Percentiles rank a stretch among this genome's conserved stretches.
Conservation (phyloP, 306 rosid genomes). For the Ormosia emarginata region DNA sequence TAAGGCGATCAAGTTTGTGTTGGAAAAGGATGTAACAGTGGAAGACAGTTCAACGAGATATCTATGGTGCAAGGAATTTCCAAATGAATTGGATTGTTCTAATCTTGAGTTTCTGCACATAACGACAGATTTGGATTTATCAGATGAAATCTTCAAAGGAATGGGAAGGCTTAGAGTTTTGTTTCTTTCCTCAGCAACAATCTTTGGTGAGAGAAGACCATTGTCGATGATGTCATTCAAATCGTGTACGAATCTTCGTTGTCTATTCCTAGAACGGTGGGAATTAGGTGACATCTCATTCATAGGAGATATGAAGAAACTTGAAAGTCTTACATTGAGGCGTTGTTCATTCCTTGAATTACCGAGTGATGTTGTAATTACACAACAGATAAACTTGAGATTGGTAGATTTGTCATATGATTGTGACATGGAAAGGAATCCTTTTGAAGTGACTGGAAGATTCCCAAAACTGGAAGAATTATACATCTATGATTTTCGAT, state of each 20-base stretch:
- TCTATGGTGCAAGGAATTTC: not conserved
- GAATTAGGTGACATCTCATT: not conserved
- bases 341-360: conserved; percentile 15
- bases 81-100: not conserved
- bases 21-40: not conserved
- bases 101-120: not conserved
- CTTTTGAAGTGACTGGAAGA: conserved; percentile 13
- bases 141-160: not conserved
- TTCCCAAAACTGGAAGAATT: conserved; percentile 7
- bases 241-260: not conserved
- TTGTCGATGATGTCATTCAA: not conserved
- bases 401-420: not conserved
- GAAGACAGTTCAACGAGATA: not conserved
- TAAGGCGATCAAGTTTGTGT: not conserved
- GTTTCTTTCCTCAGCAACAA: not conserved
- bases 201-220: too few species aligned
- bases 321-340: not conserved
- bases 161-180: conserved; percentile 18
- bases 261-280: fast-evolving
- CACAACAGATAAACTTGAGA: not conserved
- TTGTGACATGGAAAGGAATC: not conserved
- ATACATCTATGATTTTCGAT: not conserved
- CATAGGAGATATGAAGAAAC: not conserved
- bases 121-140: not conserved
- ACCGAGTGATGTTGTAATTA: not conserved